Conservation (phyloP, 2,329 filamentous ascomycete genomes). For the Paracorniculantispora psalliotae region DNA sequence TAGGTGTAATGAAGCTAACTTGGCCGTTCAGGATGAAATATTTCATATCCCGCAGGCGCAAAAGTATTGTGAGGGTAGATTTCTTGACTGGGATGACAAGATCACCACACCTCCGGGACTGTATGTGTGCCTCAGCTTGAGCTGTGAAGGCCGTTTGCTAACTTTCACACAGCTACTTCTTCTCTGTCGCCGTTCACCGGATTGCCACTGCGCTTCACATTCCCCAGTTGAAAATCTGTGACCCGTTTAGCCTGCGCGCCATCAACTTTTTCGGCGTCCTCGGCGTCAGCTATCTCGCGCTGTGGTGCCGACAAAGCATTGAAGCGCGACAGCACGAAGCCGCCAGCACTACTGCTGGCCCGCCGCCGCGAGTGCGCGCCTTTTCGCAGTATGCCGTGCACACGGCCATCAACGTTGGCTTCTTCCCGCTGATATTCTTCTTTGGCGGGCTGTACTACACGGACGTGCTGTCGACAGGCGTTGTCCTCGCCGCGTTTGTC, state of each 20-base stretch:
- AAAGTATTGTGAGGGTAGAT: slow-evolving; percentile 72
- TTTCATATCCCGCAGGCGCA: slow-evolving; percentile 92
- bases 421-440: slow-evolving; percentile 92
- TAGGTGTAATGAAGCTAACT: neutral
- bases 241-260: slow-evolving; percentile 36
- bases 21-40: slow-evolving; percentile 63
- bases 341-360: slow-evolving; percentile 14
- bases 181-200: slow-evolving; percentile 28
- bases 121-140: slow-evolving; percentile 37
- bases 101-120: slow-evolving; percentile 94
- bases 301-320: slow-evolving; percentile 48
- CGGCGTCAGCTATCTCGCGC: slow-evolving; percentile 40
- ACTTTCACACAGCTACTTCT: slow-evolving; percentile 35
- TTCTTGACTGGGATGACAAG: slow-evolving; percentile 85
- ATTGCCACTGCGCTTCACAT: neutral
- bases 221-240: slow-evolving; percentile 20
- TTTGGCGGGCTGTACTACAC: slow-evolving; percentile 96
- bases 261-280: slow-evolving; percentile 41
- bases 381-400: slow-evolving; percentile 46
- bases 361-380: slow-evolving; percentile 10
- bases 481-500: slow-evolving; percentile 66
- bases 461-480: slow-evolving; percentile 75
- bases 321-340: slow-evolving; percentile 36
- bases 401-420: slow-evolving; percentile 69
- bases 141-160: neutral